Percentiles rank a stretch among this genome's conserved stretches.
phyloP scores from a whole-genome alignment of 2,329 filamentous ascomycete genomes.

The Colletotrichum coccodes region DNA sequence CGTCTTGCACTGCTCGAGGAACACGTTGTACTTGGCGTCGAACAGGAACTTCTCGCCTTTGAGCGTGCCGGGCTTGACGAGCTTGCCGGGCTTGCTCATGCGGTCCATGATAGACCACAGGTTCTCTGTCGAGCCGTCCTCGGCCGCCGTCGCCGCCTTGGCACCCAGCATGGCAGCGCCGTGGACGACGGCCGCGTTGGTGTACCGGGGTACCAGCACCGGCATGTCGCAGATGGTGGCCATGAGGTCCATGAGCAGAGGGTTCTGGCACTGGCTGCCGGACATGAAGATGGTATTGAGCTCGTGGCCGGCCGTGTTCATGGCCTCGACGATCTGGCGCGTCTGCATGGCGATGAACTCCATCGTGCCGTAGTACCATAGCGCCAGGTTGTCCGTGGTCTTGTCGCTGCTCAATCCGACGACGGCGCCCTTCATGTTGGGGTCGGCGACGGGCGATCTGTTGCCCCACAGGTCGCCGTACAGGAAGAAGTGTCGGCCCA shows the following conservation, averaged over 20 bases:
- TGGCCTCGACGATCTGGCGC: conserved; percentile 90
- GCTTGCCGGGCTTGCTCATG: conserved; percentile 92
- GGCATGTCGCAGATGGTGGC: conserved; percentile 92
- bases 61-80: conserved; percentile 80
- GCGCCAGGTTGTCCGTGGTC: conserved; percentile 84
- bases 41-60: conserved; percentile 81
- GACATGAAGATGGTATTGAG: conserved; percentile 99
- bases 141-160: conserved; percentile 89
- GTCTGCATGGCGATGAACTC: conserved; percentile 99
- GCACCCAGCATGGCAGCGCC: conserved; percentile 98
- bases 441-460: conserved; percentile 90
- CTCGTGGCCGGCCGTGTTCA: conserved; percentile 90
- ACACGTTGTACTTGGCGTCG: conserved; percentile 93
- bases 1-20: conserved; percentile 88
- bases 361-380: conserved; percentile 96
- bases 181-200: conserved; percentile 94
- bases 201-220: conserved; percentile 91
- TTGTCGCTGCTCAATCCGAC: conserved; percentile 90
- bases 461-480: conserved; percentile 99
- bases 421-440: conserved; percentile 90
- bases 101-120: conserved; percentile 98
- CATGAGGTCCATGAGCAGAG: conserved; percentile 89
- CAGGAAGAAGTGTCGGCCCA: conserved; percentile 96
- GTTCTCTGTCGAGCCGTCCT: conserved; percentile 81
- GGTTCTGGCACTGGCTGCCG: conserved; percentile 96